Evolutionary conservation across 192 early-diverging fungal species (phyloP).

Genomic region (Diversispora eburnea): DNA sequence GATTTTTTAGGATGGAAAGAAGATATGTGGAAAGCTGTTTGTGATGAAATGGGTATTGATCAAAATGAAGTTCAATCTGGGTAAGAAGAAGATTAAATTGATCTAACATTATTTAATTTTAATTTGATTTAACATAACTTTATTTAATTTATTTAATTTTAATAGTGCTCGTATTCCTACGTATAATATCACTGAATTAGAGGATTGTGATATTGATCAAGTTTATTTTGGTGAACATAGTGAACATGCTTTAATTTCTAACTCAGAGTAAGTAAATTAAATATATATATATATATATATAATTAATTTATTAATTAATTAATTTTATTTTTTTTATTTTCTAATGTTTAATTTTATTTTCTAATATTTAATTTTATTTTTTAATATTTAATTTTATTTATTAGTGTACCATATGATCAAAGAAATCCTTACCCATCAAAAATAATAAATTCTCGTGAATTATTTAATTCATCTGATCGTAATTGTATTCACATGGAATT

Average conservation of each 20-base stretch:
- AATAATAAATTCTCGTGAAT: conserved; percentile 56
- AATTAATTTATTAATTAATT: not conserved
- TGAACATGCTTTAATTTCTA: conserved; percentile 38
- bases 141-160: not conserved
- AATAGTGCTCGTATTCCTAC: conserved; percentile 40
- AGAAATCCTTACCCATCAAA: conserved; percentile 83
- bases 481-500: conserved; percentile 93
- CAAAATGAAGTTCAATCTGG: conserved; percentile 28
- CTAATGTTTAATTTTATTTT: not conserved
- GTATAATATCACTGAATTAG: conserved; percentile 55
- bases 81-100: conserved; percentile 20
- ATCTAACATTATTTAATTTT: not conserved
- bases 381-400: conserved; percentile 15
- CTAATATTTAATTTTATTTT: too few relatives aligned
- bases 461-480: conserved; percentile 70
- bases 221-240: conserved; percentile 51
- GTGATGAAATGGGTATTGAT: conserved; percentile 69
- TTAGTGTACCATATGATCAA: conserved; percentile 62
- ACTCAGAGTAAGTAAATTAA: conserved; percentile 37
- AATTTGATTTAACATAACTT: conserved; percentile 35
- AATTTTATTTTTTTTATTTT: conserved; percentile 10
- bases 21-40: conserved; percentile 71
- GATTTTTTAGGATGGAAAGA: conserved; percentile 97
- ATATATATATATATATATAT: too few relatives aligned
- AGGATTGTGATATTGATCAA: conserved; percentile 33